A percentile compares a stretch with the other conserved stretches of the same genome.
phyloP scores from a whole-genome alignment of 2,329 filamentous ascomycete species.

The Orbilia brochopaga region DNA sequence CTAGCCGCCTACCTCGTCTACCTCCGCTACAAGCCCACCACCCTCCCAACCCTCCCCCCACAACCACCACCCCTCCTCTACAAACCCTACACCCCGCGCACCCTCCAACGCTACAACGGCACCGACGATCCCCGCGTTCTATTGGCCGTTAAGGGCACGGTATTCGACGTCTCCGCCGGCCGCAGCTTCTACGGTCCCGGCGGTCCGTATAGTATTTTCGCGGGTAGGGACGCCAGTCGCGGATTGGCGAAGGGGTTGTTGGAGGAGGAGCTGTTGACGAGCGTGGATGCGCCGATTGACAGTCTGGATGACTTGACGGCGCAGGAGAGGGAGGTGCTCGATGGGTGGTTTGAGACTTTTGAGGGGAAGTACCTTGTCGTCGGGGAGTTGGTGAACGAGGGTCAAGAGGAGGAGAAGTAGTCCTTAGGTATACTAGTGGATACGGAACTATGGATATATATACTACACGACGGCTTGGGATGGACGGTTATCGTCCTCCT shows the following conservation, averaged over 20 bases:
- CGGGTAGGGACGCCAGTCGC: slow-evolving; percentile 85
- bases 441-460: no score
- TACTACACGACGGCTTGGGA: no score
- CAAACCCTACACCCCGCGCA: slow-evolving; percentile 74
- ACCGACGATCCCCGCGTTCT: slow-evolving; percentile 75
- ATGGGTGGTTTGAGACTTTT: slow-evolving; percentile 93
- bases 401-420: slow-evolving; percentile 33
- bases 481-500: no score
- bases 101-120: slow-evolving; percentile 86
- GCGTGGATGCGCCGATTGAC: slow-evolving; percentile 66
- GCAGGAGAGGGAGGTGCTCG: slow-evolving; percentile 66
- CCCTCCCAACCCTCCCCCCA: slow-evolving; percentile 62
- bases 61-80: slow-evolving; percentile 67
- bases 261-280: slow-evolving; percentile 91
- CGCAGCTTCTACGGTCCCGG: slow-evolving; percentile 96
- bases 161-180: slow-evolving; percentile 84
- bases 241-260: slow-evolving; percentile 91
- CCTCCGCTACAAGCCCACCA: slow-evolving; percentile 63
- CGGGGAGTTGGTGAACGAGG: slow-evolving; percentile 72
- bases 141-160: slow-evolving; percentile 84
- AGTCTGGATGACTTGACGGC: slow-evolving; percentile 64
- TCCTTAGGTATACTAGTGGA: not conserved
- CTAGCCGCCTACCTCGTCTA: slow-evolving; percentile 68
- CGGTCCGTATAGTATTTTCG: slow-evolving; percentile 94
- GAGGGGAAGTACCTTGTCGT: slow-evolving; percentile 94